A percentile compares a stretch with the other conserved stretches of the same genome.
Conservation (phyloP, 208 protist species). For the Entamoeba nuttalli region DNA sequence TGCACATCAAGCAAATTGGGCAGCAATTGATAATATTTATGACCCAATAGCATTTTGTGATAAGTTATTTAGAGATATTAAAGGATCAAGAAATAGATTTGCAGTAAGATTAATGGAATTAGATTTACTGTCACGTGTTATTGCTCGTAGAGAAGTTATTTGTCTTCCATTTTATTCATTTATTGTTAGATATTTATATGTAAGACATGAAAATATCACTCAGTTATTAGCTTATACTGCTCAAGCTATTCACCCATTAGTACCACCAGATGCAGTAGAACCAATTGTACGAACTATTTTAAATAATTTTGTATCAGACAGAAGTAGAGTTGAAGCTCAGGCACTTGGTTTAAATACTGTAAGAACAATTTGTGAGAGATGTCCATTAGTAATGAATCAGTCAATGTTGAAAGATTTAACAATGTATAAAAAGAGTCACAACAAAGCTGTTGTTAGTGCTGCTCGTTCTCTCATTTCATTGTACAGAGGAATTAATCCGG, state of each 20-base stretch:
- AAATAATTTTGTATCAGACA: conserved; percentile 82
- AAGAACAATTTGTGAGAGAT: conserved; percentile 73
- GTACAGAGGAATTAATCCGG: conserved; percentile 73
- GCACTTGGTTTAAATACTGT: conserved; percentile 79
- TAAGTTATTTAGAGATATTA: no score
- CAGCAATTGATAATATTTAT: no score
- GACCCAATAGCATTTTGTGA: no score
- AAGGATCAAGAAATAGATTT: no score
- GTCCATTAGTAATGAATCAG: conserved; percentile 73
- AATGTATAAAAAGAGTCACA: conserved; percentile 28
- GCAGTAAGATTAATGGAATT: no score
- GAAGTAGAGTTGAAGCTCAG: conserved; percentile 66
- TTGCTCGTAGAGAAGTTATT: no score
- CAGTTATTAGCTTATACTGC: conserved; percentile 71
- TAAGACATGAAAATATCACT: conserved; percentile 54
- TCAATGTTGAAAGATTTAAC: conserved; percentile 69
- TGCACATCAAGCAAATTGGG: no score
- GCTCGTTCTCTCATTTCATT: conserved; percentile 73
- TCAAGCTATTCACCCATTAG: conserved; percentile 74
- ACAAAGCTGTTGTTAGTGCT: conserved; percentile 80
- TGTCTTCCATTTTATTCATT: neutral
- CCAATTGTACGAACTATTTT: conserved; percentile 69
- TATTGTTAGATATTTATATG: neutral
- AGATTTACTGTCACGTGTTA: no score
- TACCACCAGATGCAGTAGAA: conserved; percentile 67